Conservation (phyloP, 2,329 filamentous ascomycete genomes). For the Cladophialophora carrionii region DNA sequence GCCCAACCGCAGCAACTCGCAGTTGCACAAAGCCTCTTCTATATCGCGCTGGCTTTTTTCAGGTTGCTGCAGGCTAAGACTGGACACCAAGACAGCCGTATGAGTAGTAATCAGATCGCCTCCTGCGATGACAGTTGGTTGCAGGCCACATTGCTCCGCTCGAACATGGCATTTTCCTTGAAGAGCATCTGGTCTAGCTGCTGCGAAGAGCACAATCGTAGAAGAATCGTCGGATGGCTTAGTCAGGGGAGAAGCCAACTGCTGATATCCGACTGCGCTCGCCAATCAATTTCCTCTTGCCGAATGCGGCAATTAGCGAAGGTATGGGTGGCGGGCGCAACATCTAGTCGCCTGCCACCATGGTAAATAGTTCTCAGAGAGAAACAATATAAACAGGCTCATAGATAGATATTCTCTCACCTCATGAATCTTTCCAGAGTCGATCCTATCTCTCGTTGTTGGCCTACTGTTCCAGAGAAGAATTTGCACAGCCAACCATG, state of each 20-base stretch:
- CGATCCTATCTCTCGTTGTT: background rate
- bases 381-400: constrained; percentile 1
- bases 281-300: constrained; percentile 20
- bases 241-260: background rate
- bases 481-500: constrained; percentile 20
- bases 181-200: constrained; percentile 6
- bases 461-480: background rate
- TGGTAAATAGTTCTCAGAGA: background rate
- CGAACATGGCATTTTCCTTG: background rate
- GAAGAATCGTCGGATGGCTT: background rate
- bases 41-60: background rate
- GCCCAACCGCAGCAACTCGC: background rate
- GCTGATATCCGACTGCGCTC: background rate
- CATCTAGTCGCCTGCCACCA: background rate
- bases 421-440: background rate
- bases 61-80: background rate
- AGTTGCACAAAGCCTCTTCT: background rate
- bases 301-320: constrained; percentile 16
- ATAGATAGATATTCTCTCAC: background rate
- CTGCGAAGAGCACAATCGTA: background rate
- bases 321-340: background rate
- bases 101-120: background rate
- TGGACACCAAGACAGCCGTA: background rate
- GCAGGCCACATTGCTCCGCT: background rate
- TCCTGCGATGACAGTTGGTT: background rate